Evolutionary conservation across 441 rosid species (phyloP), one percentile per base, ranked within the genome.

Genomic region (Melianthus villosus): DNA sequence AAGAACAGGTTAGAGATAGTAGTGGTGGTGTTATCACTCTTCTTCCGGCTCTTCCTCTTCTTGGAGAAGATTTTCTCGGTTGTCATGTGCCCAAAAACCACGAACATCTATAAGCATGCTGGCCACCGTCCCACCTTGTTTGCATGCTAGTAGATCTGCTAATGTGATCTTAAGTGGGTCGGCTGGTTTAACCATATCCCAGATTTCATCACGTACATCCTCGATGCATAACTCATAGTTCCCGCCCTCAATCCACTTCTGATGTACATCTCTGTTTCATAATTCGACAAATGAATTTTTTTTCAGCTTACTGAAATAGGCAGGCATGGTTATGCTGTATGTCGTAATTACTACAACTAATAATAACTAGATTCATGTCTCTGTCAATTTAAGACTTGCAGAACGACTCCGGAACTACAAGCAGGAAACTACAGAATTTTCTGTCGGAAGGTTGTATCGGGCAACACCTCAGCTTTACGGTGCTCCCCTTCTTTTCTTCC

Each of bases 201-300:
- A 84, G 48, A 84, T 84, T 59, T 89, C 98, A 39, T 84, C 96
- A 63, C 98, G 67, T 6, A 89, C 98, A 45, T 84, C 98, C 30
- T 84, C 98, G 0, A 89, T 89, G 44, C 98, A 84, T 27, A 89
- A 48, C 56, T 89, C 98, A 11, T 84, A 89, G 72, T 89, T 89
- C 25, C 96, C 96, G 9, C 98, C 98, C 65, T 89, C 98, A 0
- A 84, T 84, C 98, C 98, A 89, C 56, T 89, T 89, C 56, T 75
- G 93, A 58, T 89, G 98, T 11, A 89, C 96, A 37, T 89, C 98
- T 62, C 98, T 89, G 89, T n/a, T n/a, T n/a, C n/a, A n/a, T n/a
- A n/a, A n/a, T n/a, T n/a, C n/a, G n/a, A n/a, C n/a, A n/a, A n/a
- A n/a, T n/a, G n/a, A n/a, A n/a, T n/a, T n/a, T n/a, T n/a, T n/a